Percentiles rank a stretch among this genome's conserved stretches.
Evolutionary conservation across 1,284 basidiomycete genomes (phyloP).

Genomic region (Ceratobasidium sp.): DNA sequence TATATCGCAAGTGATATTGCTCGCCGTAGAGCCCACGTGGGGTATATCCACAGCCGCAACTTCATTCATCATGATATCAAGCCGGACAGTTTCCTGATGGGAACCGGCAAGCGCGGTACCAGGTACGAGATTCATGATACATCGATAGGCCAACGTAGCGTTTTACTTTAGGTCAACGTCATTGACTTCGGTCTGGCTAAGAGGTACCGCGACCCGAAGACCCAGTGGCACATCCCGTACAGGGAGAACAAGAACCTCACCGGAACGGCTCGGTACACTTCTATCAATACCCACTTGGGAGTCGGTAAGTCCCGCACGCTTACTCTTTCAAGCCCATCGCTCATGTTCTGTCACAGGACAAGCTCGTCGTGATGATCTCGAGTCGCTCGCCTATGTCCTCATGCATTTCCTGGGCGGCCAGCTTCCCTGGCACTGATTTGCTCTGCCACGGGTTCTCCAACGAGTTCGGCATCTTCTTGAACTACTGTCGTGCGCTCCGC

Average conservation of each 20-base stretch:
- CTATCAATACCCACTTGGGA: constrained; percentile 98
- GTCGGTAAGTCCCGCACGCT: constrained; percentile 64
- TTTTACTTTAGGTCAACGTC: constrained; percentile 78
- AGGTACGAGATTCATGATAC: constrained; percentile 58
- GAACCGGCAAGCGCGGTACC: constrained; percentile 98
- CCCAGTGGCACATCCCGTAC: constrained; percentile 99
- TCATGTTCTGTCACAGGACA: constrained; percentile 69
- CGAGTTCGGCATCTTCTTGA: constrained; percentile 97
- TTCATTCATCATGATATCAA: constrained; percentile 99
- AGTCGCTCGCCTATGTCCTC: constrained; percentile 95
- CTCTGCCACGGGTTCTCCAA: constrained; percentile 97
- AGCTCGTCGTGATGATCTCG: constrained; percentile 94
- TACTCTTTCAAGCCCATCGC: neutral
- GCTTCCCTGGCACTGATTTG: constrained; percentile 96
- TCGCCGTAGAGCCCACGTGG: too few relatives aligned
- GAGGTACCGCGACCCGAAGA: constrained; percentile 99
- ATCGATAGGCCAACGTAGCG: neutral
- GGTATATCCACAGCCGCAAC: constrained; percentile 99
- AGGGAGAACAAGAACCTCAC: constrained; percentile 99
- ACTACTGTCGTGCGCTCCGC: constrained; percentile 95
- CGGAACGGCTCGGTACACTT: constrained; percentile 98
- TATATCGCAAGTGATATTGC: too few relatives aligned
- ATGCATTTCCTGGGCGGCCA: constrained; percentile 99
- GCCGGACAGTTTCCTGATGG: constrained; percentile 99
- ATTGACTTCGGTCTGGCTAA: constrained; percentile 99